These are phyloP conservation scores for Picochlorum sp. DNA, from an alignment of 139 green algal genomes.

Conservation along the genomic window DNA sequence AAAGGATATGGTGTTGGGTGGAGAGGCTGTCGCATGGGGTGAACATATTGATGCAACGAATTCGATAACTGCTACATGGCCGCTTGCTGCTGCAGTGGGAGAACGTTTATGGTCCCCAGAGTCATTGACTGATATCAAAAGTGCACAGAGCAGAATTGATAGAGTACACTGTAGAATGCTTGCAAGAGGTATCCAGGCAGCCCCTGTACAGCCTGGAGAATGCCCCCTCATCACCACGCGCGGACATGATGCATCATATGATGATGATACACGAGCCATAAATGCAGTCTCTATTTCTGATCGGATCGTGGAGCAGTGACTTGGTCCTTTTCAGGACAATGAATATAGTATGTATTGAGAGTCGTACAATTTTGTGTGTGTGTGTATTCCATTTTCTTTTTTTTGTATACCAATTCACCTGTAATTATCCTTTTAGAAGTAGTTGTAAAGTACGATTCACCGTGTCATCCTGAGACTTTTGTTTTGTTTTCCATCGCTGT, in stretches of 20 bases:
- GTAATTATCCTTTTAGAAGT: too few species aligned
- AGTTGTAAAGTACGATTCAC: too few species aligned
- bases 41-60: constrained; percentile 48
- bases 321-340: too few species aligned
- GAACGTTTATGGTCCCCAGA: constrained; percentile 45
- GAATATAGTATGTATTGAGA: too few species aligned
- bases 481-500: too few species aligned
- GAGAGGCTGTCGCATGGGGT: constrained; percentile 49
- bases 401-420: too few species aligned
- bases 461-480: too few species aligned
- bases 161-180: neutral
- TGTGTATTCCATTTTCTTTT: too few species aligned
- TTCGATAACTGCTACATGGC: constrained; percentile 14
- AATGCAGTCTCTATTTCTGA: neutral
- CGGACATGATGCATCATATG: neutral
- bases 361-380: too few species aligned
- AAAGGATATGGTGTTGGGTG: constrained; percentile 42
- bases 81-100: constrained; percentile 38
- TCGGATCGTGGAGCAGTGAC: too few species aligned
- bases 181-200: neutral
- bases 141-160: neutral
- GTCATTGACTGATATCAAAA: neutral
- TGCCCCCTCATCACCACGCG: neutral
- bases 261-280: neutral
- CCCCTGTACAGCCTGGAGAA: neutral